Base-by-base conservation (phyloP, 768 basidiomycete genomes). In the Lactarius sanguifluus region DNA sequence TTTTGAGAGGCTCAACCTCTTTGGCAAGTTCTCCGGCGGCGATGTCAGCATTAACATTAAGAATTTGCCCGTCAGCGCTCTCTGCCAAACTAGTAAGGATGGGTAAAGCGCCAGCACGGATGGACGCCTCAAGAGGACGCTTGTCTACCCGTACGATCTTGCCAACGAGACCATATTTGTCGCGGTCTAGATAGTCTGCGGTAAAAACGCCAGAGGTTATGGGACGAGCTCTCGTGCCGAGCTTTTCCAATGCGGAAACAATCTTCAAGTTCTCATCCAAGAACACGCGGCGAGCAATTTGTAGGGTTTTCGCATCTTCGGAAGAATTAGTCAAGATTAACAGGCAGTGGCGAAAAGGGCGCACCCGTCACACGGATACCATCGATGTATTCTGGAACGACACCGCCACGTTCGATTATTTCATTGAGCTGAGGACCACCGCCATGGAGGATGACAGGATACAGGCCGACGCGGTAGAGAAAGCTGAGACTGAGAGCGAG, bases 1-100 rank as follows among this genome's bases (percentile, higher is more conserved):
- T 98, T 81, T 98, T 99, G 81, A 96, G 87, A 25, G 97, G 97
- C 78, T 98, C 96, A 30, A 99, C 83, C 76, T 98, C 96, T 80
- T 98, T 97, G 8, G 96, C 91, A 23, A 99, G 85, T 78, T 99
- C 97, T 47, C 96, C 97, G 1, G 97, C 96, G 2, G 97, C 97
- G 69, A 98, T 92, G 76, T 99, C 97, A 25, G 97, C 97, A 74
- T 98, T 99, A 76, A 99, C 97, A 73, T 99, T 99, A 69, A 98
- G 82, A 72, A 99, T 95, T 77, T 99, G 97, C n/a, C 97, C 97
- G 40, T 97, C 94, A 25, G 88, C 83, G 40, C 92, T 91, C 79
- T 98, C 97, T 7, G 97, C 96, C 59, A 99, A 81, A 76, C 89
- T 92, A 70, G 95, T 98, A 23, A 98, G 82, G 77, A 99, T 97